Base-by-base conservation (phyloP, 2,329 filamentous ascomycete genomes). In the Aspergillus udagawae region DNA sequence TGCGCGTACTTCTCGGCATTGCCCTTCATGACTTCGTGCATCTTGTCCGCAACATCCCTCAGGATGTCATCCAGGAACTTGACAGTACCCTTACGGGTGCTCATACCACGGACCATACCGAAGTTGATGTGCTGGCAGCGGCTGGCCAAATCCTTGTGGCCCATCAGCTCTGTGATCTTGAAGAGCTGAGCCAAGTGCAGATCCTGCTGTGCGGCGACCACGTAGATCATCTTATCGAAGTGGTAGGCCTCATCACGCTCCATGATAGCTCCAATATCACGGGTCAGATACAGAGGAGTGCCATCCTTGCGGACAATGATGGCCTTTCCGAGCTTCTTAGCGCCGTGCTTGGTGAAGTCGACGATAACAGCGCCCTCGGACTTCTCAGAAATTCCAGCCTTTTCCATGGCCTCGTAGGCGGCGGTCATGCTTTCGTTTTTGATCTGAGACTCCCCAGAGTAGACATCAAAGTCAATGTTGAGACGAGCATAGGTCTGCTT, bases 1-100 rank as follows among this genome's bases (percentile, higher is more conserved):
- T 97, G 92, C 56, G 86, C 79, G 76, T 97, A 99, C 81, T 99
- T 99, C 70, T 83, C 82, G 67, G 89, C 83, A 74, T 97, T 97
- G 79, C 88, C 89, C 75, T 80, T 86, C 94, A 99, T 99, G 52
- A 95, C 91, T 60, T 96, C 91, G 80, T 97, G 93, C 94, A 99
- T 99, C 77, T 92, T 91, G 55, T 97, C 93, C 67, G 86, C 87
- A 7, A 95, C 91, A 65, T 92, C 89, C 44, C 83, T 81, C 56
- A 92, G 80, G 65, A 92, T 91, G 65, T 90, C 87, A 66, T 87
- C 81, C 61, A 86, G 72, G 77, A 90, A 91, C 74, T 89, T 89
- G 66, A 91, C 89, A 0, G 87, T 91, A 59, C 84, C 84, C 71
- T 85, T 86, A 62, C 84, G 79, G 8, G 84, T 86, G 63, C 79